Conservation (phyloP, 495 filamentous ascomycete genomes). For the Aeminium ludgeri region DNA sequence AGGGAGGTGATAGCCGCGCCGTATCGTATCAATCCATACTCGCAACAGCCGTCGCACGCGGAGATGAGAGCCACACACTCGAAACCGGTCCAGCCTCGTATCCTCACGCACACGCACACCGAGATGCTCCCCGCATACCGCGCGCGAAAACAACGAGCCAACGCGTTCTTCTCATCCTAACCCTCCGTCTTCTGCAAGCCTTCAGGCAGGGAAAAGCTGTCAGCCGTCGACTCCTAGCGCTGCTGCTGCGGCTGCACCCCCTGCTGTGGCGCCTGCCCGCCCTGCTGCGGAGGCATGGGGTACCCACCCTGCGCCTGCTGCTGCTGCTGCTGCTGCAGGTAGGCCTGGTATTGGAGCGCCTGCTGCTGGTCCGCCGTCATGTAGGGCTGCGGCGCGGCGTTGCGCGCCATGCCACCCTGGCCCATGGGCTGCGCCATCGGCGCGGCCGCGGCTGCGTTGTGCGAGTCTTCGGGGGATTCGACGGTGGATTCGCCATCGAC, state of each 20-base stretch:
- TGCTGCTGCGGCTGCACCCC: constrained; percentile 3
- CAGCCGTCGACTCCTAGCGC: constrained; percentile 13
- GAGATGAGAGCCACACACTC: too few species aligned
- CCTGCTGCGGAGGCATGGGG: constrained; percentile 21
- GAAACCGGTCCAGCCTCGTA: too few species aligned
- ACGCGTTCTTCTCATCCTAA: too few species aligned
- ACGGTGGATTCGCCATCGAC: constrained; percentile 44
- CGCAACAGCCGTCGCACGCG: too few species aligned
- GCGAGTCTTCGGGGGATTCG: constrained; percentile 28
- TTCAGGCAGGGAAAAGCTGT: neutral
- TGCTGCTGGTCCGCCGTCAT: constrained; percentile 23
- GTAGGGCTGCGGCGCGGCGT: constrained; percentile 10
- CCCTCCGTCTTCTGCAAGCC: constrained; percentile 4
- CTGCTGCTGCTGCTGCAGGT: constrained; percentile 28
- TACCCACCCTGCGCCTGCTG: constrained; percentile 23
- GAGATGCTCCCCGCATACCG: too few species aligned
- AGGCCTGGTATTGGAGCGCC: constrained; percentile 28
- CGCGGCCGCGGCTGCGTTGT: constrained; percentile 22
- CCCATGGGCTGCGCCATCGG: constrained; percentile 7
- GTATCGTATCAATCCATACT: too few species aligned
- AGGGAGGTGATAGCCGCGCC: too few species aligned
- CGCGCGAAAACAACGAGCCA: too few species aligned
- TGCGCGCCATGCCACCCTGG: constrained; percentile 18
- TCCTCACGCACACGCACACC: too few species aligned
- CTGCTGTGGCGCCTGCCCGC: constrained; percentile 2